Evolutionary conservation across 768 basidiomycete genomes (phyloP).

Genomic region (Pulveroboletus ravenelii): DNA sequence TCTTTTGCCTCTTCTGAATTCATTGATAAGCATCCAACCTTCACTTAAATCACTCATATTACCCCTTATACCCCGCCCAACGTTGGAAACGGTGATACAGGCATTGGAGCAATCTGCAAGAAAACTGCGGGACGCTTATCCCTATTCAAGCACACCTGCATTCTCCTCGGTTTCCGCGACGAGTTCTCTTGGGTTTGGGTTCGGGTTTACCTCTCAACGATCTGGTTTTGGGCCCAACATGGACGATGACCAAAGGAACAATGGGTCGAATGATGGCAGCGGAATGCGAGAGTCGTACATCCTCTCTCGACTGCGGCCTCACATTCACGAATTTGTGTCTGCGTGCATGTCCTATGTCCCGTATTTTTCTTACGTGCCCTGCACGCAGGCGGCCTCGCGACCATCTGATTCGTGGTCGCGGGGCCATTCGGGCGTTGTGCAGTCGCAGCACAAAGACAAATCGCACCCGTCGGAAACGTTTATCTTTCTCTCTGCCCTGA

Average conservation of each 20-base stretch:
- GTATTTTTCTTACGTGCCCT: conserved; percentile 66
- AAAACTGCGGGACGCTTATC: conserved; percentile 77
- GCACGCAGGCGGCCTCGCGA: conserved; percentile 18
- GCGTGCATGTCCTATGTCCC: conserved; percentile 78
- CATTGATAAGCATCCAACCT: conserved; percentile 64
- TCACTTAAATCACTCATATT: conserved; percentile 66
- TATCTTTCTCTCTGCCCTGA: conserved; percentile 62
- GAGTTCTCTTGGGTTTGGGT: conserved; percentile 31
- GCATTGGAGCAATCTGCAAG: conserved; percentile 63
- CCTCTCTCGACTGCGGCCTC: conserved; percentile 66
- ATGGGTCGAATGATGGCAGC: conserved; percentile 30
- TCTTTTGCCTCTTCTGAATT: conserved; percentile 65
- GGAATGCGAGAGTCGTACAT: conserved; percentile 83
- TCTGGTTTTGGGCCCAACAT: conserved; percentile 31
- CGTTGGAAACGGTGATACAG: conserved; percentile 68
- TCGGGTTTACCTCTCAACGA: conserved; percentile 22
- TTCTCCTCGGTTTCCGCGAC: conserved; percentile 29
- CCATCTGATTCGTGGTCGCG: conserved; percentile 28
- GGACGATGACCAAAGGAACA: conserved; percentile 25
- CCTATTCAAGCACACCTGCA: conserved; percentile 58
- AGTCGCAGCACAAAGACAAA: conserved; percentile 56
- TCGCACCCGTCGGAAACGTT: conserved; percentile 74
- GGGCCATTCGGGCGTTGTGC: conserved; percentile 41
- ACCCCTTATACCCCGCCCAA: conserved; percentile 80
- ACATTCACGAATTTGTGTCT: conserved; percentile 72